phyloP scores from a whole-genome alignment of 805 yeast species.

The Yarrowia deformans region DNA sequence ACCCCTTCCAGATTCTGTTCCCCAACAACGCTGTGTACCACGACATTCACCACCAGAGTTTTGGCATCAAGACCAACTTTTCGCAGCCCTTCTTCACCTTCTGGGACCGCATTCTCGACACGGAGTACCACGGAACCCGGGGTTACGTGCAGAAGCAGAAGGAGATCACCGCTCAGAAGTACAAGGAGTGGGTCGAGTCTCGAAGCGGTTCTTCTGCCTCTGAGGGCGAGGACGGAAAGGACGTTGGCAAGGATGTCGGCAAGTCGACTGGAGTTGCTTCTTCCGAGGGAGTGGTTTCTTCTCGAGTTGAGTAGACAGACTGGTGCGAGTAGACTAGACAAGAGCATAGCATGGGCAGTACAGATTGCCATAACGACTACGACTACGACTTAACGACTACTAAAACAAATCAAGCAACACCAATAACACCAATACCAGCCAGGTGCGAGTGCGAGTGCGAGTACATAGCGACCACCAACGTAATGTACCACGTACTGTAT shows the following conservation, averaged over 20 bases:
- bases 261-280: conserved; percentile 12
- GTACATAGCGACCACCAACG: too few relatives aligned
- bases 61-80: conserved; percentile 91
- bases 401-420: too few relatives aligned
- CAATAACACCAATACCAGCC: too few relatives aligned
- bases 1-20: conserved; percentile 86
- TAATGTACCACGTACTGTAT: too few relatives aligned
- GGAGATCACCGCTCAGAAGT: conserved; percentile 53
- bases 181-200: conserved; percentile 40
- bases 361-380: too few relatives aligned
- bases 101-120: conserved; percentile 81
- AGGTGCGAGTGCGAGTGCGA: too few relatives aligned
- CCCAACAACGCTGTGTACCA: conserved; percentile 96
- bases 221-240: conserved; percentile 13
- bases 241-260: neutral
- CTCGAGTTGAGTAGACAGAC: conserved; percentile 4
- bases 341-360: too few relatives aligned
- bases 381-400: too few relatives aligned
- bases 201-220: conserved; percentile 8
- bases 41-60: conserved; percentile 96
- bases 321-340: too few relatives aligned
- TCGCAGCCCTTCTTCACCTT: conserved; percentile 95
- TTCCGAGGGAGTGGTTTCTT: neutral
- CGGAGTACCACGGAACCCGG: conserved; percentile 73
- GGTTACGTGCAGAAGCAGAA: conserved; percentile 70